phyloP scores from a whole-genome alignment of 495 filamentous ascomycete species.

The Hypoxylon lienhwacheense region DNA sequence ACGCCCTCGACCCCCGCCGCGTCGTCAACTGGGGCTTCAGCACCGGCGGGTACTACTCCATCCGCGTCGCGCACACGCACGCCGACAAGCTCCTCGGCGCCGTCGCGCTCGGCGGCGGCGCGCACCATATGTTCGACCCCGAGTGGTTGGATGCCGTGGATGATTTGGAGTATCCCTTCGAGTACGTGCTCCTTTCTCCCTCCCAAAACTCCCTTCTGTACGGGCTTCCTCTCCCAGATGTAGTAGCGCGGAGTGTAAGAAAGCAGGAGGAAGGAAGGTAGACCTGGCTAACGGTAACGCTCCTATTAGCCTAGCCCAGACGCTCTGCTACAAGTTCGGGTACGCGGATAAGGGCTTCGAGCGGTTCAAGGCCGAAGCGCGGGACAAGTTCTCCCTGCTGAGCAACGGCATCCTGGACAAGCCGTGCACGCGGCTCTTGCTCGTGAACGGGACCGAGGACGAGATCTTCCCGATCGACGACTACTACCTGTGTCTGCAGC shows the following conservation, averaged over 20 bases:
- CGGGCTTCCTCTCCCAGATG: no score
- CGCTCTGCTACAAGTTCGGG: constrained; percentile 68
- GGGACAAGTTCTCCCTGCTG: constrained; percentile 66
- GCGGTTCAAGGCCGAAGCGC: constrained; percentile 59
- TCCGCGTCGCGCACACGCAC: constrained; percentile 69
- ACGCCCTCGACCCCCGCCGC: constrained; percentile 55
- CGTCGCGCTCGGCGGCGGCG: constrained; percentile 66
- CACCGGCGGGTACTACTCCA: constrained; percentile 72
- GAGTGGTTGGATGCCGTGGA: constrained; percentile 66
- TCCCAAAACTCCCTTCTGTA: background rate
- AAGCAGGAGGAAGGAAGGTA: background rate
- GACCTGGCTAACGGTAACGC: background rate
- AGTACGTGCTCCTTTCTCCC: constrained; percentile 36
- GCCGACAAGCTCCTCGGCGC: constrained; percentile 56
- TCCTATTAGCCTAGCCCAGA: constrained; percentile 53
- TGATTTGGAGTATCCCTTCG: constrained; percentile 72
- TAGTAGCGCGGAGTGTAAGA: background rate
- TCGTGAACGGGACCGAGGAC: constrained; percentile 70
- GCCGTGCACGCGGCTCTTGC: constrained; percentile 60
- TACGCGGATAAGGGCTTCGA: constrained; percentile 52
- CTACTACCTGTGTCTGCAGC: constrained; percentile 58
- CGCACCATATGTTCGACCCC: constrained; percentile 64
- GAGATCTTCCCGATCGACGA: constrained; percentile 75
- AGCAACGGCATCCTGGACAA: constrained; percentile 64
- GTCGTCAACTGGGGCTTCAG: constrained; percentile 68